Evolutionary conservation across 1,284 basidiomycete genomes (phyloP).

Genomic region (Ustilago sp.): DNA sequence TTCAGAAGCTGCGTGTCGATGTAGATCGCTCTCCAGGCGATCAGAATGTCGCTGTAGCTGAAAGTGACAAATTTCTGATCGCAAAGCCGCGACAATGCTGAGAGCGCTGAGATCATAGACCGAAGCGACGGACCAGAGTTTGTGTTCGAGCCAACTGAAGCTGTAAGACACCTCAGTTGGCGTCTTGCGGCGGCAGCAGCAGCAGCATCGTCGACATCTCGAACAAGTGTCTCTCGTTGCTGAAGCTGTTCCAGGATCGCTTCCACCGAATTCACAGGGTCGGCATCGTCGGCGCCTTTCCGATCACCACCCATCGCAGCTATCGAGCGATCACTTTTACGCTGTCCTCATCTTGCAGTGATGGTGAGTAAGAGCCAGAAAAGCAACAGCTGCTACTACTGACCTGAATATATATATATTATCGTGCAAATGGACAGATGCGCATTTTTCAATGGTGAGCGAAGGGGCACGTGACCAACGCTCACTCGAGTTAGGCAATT

Average conservation of each 20-base stretch:
- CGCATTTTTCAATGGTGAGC: no score
- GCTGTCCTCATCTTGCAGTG: neutral
- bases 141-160: neutral
- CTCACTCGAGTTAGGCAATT: no score
- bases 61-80: slow-evolving; percentile 70
- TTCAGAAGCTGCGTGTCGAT: slow-evolving; percentile 68
- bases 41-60: slow-evolving; percentile 70
- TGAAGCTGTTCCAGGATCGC: slow-evolving; percentile 12
- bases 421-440: no score
- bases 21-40: slow-evolving; percentile 71
- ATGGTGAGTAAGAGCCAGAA: no score
- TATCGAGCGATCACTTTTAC: neutral
- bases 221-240: neutral
- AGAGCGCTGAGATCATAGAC: slow-evolving; percentile 11
- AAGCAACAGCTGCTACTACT: no score
- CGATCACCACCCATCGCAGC: neutral
- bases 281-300: neutral
- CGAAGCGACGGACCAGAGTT: neutral
- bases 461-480: no score
- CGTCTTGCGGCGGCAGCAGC: slow-evolving; percentile 11
- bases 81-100: slow-evolving; percentile 69
- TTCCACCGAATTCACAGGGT: neutral
- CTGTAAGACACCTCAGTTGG: neutral
- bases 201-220: neutral
- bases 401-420: no score